Evolutionary conservation across 495 filamentous ascomycete species (phyloP), one percentile per base, ranked within the genome.

Genomic region (Penicillium daleae): DNA sequence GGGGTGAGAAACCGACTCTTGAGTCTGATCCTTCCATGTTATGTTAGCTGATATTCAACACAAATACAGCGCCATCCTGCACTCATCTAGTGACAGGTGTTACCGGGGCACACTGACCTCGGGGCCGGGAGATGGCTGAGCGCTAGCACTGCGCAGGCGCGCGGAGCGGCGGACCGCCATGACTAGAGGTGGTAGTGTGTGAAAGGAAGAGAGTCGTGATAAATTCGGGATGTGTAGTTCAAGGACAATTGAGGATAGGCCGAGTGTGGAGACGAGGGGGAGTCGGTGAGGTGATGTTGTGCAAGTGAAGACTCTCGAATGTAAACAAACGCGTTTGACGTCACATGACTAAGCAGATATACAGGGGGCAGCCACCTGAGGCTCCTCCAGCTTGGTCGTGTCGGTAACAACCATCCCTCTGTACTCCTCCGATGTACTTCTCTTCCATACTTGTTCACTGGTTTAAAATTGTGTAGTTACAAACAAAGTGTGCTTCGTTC

Each of bases 161-260:
- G 76, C 76, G 51, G 76, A 79, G 53, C 76, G 76, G 63, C 76
- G 76, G 54, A 78, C 68, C 74, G 72, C 68, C 76, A 79, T 79
- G 24, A 55, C n/a, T 54, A 4, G 39, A 58, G 44, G 40, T 52
- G 53, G 42, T 26, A 39, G 31, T 22, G 15, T 50, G 26, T 22
- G 39, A 26, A 49, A 13, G 42, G 3, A 17, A 59, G 8, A 48
- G 27, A 39, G 22, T 32, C 48, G 12, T 59, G 33, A 39, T 21
- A 13, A 31, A 26, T 31, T 29, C 13, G 46, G n/a, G 24, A 53
- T 35, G 15, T 21, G 32, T 27, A n/a, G 24, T 39, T 61, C 26
- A 31, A 51, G 22, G 35, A 15, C 24, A 57, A 57, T 52, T 24
- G 26, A 26, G 19, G 37, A 60, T 39, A 52, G 33, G n/a, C 9